Evolutionary conservation across 2,329 filamentous ascomycete genomes (phyloP), one percentile per base, ranked within the genome.

Genomic region (Trichoderma harzianum): DNA sequence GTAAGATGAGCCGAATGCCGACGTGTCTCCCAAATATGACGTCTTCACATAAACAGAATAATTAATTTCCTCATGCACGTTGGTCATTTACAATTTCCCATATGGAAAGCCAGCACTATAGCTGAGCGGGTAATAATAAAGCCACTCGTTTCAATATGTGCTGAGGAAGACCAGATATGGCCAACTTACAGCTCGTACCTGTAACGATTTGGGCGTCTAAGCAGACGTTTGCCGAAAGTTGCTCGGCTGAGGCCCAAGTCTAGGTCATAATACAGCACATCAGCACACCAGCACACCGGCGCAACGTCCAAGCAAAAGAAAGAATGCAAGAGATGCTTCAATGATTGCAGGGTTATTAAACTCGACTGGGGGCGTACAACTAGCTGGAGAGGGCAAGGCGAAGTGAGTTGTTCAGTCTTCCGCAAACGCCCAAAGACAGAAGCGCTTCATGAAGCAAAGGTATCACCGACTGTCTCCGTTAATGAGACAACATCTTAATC

Each of bases 351-450:
- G 36, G 18, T 18, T 16, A 43, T 4, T 43, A 16, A 39, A n/a
- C 57, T 69, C 57, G 66, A 69, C 66, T 28, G 28, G 39, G 7
- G n/a, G 66, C 57, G 66, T 69, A 69, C 66, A 69, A 62, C 55
- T 69, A 51, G 47, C 57, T 62, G 2, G 11, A 69, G 47, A 28
- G 6, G 57, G 66, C 39, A 62, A 47, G 24, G 32, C 51, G 64
- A 53, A 43, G 30, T 69, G 28, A n/a, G 66, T 51, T 69, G 66
- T 47, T 21, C 30, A 60, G 57, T 58, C 57, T 28, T 58, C 51
- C 32, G 28, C 32, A 67, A 51, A 18, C 24, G 64, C 51, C 3
- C 3, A 30, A 30, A 67, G 32, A 18, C 16, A 67, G 16, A 67
- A 34, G 34, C 26, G 63, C 39, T 65, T 51, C 10, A 43, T 28